Evolutionary conservation across 139 green algal species (phyloP), one percentile per base, ranked within the genome.

Genomic region (Chlorella sp.): DNA sequence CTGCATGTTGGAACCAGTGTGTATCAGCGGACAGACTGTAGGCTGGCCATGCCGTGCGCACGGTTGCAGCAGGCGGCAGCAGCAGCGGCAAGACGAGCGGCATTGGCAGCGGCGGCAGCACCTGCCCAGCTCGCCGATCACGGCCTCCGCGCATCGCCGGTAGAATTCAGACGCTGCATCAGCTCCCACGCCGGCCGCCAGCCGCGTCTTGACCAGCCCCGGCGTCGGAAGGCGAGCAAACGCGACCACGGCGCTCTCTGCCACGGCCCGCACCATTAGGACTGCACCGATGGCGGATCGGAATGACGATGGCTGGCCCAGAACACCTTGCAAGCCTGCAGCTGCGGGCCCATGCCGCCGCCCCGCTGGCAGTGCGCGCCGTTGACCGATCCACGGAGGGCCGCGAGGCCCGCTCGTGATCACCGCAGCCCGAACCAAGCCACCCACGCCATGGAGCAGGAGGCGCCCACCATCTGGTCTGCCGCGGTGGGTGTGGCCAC

Each of bases 191-290:
- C 76, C 78, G 0, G 75, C 88, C 9, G 93, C 93, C 22, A 97
- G 87, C 24, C 93, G 75, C 1, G 94, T 97, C 81, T 96, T 96
- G 1, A 94, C 93, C 36, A 88, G 84, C 0, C 93, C 93, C 3
- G 91, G 86, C 28, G 87, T 73, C 0, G 93, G 93, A 48, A 92
- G 65, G 3, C 91, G 67, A 1, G 87, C 92, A 85, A 96, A 96
- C 1, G 93, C 64, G 4, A 96, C 83, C 17, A 83, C 40, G 4
- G 76, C 76, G 28, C 72, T 41, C 43, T 40, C 6, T 8, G 34
- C 24, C 30, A 68, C 1, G 46, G 40, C 4, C 30, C 11, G 2
- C 34, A 74, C 38, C 34, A 2, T 16, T 41, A 41, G 4, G 22
- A 36, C 11, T 56, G 41, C 24, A 41, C 8, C 5, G 38, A 2